Conservation (phyloP, 176 grass and related monocot genomes). For the Rhynchospora pubera region DNA sequence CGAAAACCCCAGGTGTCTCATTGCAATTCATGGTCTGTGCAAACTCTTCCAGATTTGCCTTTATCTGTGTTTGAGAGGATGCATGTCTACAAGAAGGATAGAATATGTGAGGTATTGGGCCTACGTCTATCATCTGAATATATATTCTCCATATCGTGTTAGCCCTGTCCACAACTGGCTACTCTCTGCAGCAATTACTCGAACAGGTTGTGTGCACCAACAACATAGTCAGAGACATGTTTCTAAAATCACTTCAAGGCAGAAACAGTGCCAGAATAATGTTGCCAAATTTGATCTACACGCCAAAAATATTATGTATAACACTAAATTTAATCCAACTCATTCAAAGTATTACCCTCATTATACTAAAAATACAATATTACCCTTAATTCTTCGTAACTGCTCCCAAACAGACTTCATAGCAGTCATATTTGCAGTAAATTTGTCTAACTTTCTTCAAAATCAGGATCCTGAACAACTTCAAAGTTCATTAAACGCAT, state of each 20-base stretch:
- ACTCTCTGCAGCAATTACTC: too few species aligned
- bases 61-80: neutral
- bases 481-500: neutral
- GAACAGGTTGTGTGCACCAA: too few species aligned
- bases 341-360: neutral
- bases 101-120: too few species aligned
- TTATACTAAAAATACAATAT: neutral
- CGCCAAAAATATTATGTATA: neutral
- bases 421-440: neutral
- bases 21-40: neutral
- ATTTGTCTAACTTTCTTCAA: neutral
- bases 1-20: neutral
- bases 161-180: too few species aligned
- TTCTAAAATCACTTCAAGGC: neutral
- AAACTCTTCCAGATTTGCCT: neutral
- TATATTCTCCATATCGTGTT: too few species aligned
- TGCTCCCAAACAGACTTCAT: neutral
- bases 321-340: neutral
- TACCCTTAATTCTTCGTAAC: neutral
- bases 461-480: neutral
- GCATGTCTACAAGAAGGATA: neutral
- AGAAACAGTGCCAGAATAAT: neutral
- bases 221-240: neutral
- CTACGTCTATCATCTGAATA: too few species aligned
- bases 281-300: neutral